Evolutionary conservation across 441 rosid genomes (phyloP).

Genomic region (Flueggea neowawraea): DNA sequence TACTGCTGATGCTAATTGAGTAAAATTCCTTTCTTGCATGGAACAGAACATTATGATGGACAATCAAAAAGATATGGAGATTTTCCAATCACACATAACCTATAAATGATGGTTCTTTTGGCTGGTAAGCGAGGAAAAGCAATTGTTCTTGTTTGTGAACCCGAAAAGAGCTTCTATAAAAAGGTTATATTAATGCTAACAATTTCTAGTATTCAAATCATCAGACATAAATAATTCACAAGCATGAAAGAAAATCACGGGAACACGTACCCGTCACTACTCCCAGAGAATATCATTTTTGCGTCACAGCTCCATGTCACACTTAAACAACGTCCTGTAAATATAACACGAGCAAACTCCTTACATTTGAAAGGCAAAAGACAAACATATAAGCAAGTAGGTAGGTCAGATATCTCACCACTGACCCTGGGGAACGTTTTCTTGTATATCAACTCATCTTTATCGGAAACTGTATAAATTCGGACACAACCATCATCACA

Average conservation of each 20-base stretch:
- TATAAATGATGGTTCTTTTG: too few relatives aligned
- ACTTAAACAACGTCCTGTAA: conserved; percentile 75
- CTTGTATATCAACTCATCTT: conserved; percentile 50
- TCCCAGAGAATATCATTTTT: conserved; percentile 64
- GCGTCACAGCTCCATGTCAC: conserved; percentile 81
- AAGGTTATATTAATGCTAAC: too few relatives aligned
- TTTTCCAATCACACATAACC: too few relatives aligned
- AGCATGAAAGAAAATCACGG: conserved; percentile 3
- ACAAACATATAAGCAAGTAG: conserved; percentile 11
- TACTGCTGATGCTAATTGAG: too few relatives aligned
- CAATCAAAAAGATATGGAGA: too few relatives aligned
- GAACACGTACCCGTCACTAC: conserved; percentile 84
- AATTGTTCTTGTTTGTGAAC: too few relatives aligned
- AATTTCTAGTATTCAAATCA: too few relatives aligned
- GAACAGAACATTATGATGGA: too few relatives aligned
- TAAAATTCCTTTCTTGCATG: too few relatives aligned
- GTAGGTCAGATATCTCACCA: conserved; percentile 61
- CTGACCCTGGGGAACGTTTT: conserved; percentile 91
- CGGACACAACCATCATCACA: conserved; percentile 94
- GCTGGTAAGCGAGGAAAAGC: too few relatives aligned
- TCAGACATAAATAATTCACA: background rate
- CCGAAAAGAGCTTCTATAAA: too few relatives aligned
- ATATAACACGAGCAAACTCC: conserved; percentile 13
- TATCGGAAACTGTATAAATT: conserved; percentile 52
- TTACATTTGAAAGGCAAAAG: conserved; percentile 14